These are phyloP conservation scores for Blepharisma stoltei DNA, from an alignment of 73 alveolate species.

Conservation along the genomic window DNA sequence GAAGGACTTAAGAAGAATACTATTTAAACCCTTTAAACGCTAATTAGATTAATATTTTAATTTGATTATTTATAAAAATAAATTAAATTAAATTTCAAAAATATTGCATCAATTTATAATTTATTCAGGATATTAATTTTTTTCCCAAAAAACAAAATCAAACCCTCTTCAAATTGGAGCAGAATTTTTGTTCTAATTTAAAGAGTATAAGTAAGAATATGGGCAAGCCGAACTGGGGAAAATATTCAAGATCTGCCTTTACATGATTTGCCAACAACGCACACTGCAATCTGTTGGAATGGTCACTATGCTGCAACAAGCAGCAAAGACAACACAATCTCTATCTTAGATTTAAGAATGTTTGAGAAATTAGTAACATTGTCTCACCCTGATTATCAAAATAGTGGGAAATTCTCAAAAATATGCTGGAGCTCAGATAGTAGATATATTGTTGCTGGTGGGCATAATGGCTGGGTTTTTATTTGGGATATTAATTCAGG, in stretches of 20 bases:
- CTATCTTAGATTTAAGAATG: neutral
- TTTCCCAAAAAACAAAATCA: no score
- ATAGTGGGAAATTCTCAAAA: conserved; percentile 19
- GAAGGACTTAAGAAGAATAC: no score
- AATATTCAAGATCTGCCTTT: neutral
- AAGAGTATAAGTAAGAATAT: no score
- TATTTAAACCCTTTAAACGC: no score
- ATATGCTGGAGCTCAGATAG: conserved; percentile 25
- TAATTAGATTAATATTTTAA: no score
- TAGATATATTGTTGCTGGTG: conserved; percentile 10
- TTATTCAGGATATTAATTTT: no score
- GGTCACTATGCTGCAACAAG: neutral
- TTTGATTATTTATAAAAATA: no score
- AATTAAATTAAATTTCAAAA: no score
- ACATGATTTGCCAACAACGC: neutral
- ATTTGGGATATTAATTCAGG: conserved; percentile 5
- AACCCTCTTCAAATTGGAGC: no score
- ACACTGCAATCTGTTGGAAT: neutral
- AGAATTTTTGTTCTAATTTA: no score
- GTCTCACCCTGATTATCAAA: neutral
- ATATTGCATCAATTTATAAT: no score
- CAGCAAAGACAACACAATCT: neutral
- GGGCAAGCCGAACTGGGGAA: conserved; percentile 8
- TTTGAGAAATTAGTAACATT: neutral
- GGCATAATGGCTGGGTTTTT: conserved; percentile 3